Conservation (phyloP, 805 yeast species). For the Blastobotrys mokoenaii region DNA sequence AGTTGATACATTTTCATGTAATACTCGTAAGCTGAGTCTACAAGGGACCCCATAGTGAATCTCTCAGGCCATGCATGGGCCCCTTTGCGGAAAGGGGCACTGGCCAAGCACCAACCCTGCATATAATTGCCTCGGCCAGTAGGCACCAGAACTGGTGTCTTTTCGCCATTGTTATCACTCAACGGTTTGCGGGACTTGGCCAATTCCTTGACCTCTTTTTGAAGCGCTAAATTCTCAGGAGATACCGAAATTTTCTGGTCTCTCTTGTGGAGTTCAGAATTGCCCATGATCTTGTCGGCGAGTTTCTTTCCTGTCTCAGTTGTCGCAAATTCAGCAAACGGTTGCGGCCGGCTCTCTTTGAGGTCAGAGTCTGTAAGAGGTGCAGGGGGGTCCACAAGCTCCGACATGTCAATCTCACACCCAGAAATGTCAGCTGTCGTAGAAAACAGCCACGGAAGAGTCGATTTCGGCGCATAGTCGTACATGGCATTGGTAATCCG, state of each 20-base stretch:
- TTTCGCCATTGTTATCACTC: neutral
- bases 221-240: neutral
- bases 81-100: neutral
- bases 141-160: slow-evolving; percentile 1
- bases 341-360: neutral
- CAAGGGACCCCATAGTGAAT: slow-evolving; percentile 35
- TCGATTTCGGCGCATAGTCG: slow-evolving; percentile 26
- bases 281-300: slow-evolving; percentile 2
- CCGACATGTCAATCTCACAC: slow-evolving; percentile 27
- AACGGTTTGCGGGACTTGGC: neutral
- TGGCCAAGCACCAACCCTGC: neutral
- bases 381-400: neutral
- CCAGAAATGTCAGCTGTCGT: slow-evolving; percentile 43
- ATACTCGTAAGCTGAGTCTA: slow-evolving; percentile 43
- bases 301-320: neutral
- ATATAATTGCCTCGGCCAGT: slow-evolving; percentile 1
- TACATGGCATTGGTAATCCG: slow-evolving; percentile 35
- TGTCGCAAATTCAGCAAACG: neutral
- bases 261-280: neutral
- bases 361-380: neutral
- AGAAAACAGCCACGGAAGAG: slow-evolving; percentile 38
- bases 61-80: slow-evolving; percentile 7
- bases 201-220: neutral
- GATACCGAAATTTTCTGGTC: neutral
- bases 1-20: slow-evolving; percentile 41